Base-by-base conservation (phyloP, 2,329 filamentous ascomycete genomes). In the Cordyceps fumosorosea region DNA sequence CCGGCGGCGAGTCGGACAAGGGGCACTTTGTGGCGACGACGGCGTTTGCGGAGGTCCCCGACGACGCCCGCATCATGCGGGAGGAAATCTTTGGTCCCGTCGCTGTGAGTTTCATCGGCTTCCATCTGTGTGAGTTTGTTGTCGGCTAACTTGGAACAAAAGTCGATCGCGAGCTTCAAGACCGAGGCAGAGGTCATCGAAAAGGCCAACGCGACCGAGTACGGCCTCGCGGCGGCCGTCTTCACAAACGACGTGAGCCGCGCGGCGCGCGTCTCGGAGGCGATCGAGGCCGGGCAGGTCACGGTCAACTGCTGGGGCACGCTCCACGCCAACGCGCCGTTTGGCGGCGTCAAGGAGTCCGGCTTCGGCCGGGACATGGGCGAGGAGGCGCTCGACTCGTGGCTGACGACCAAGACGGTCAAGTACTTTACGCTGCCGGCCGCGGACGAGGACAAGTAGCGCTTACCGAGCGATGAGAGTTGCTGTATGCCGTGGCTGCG, bases 341-440 rank as follows among this genome's bases (percentile, higher is more conserved):
- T 70, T 58, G 70, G 71, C 22, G 82, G 82, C 53, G 81, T 85
- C 11, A 87, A 87, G 73, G 80, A 84, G 74, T 81, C 78, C 69
- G 84, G 84, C 3, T 84, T 84, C 69, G 82, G 82, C 0, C 72
- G 81, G 16, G 81, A 84, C 64, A 63, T 77, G 3, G 76, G 75
- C 1, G 74, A 76, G 66, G 74, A 72, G 1, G 75, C 74, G 0
- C 63, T 78, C 16, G 74, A 75, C 18, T 74, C 71, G 5, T 80
- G 75, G 61, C 72, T 69, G 32, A 69, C 73, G 60, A 67, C 71
- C 42, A 76, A 76, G 68, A 69, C 72, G 4, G 54, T 56, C 37
- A 56, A 53, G 51, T 53, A 53, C 7, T 53, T 53, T 5, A 53
- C 51, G 51, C 51, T 53, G 2, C 51, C 51, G n/a, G n/a, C 51